These are phyloP conservation scores for Mortierella polycephala DNA, from an alignment of 371 early-diverging fungal species.

Conservation along the genomic window DNA sequence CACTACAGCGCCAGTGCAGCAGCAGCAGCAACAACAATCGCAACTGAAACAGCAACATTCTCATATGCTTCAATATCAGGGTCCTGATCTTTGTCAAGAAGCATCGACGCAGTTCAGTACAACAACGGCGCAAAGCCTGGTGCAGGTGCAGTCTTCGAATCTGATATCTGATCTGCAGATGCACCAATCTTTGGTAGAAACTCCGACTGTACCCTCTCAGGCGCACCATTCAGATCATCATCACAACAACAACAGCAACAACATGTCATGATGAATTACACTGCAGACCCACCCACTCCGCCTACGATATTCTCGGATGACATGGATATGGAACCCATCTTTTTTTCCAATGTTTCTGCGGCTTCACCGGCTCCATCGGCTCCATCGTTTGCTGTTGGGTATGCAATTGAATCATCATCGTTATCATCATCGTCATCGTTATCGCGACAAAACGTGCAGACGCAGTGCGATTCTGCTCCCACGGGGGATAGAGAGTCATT, in stretches of 20 bases:
- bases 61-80: too few relatives aligned
- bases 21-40: conserved; percentile 1
- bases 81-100: too few relatives aligned
- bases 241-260: conserved; percentile 3
- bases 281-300: conserved; percentile 42
- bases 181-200: too few relatives aligned
- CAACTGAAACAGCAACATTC: neutral
- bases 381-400: too few relatives aligned
- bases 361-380: neutral
- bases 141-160: conserved; percentile 14
- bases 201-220: too few relatives aligned
- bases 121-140: conserved; percentile 5
- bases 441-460: conserved; percentile 13
- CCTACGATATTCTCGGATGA: conserved; percentile 36
- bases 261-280: conserved; percentile 35
- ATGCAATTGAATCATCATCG: too few relatives aligned
- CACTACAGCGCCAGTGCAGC: neutral
- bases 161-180: neutral
- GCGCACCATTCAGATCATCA: neutral
- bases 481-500: too few relatives aligned
- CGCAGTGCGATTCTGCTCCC: conserved; percentile 4
- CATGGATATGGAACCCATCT: conserved; percentile 32
- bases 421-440: neutral
- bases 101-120: neutral
- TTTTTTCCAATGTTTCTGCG: conserved; percentile 4